Evolutionary conservation across 2,329 filamentous ascomycete species (phyloP), one percentile per base, ranked within the genome.

Genomic region (Aspergillus sp.): DNA sequence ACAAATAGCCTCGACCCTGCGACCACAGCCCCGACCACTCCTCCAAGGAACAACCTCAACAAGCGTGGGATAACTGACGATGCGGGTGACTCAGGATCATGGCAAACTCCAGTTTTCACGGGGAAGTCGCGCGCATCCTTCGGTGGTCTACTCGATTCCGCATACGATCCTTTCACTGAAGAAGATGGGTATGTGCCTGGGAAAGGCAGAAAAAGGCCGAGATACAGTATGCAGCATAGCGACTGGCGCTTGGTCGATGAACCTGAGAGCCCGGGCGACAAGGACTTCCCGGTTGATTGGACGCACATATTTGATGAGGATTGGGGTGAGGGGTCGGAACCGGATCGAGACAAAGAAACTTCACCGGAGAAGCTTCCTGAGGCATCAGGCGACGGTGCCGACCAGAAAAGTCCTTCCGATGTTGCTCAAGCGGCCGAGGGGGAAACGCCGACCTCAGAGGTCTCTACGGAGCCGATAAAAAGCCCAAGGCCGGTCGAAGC

Each of bases 61-160:
- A 39, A 49, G 39, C 26, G 24, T 16, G 32, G 58, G 49, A 55
- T 58, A 9, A 29, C 57, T 26, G 31, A 49, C 16, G n/a, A 56
- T n/a, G 29, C 31, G 36, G 16, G 78, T 50, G 78, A 78, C 9
- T 67, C 78, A 49, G 77, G 81, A 18, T 84, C 89, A 65, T 95
- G 87, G 78, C 81, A 85, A 4, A 96, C 92, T 2, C 92, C 92
- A 0, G 90, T 91, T 0, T 96, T 96, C 66, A 77, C 91, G 20
- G 93, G 90, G 72, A 83, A 89, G 55, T 83, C 85, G 14, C 82
- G 89, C 57, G 78, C 89, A 4, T 92, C 90, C 0, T 89, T 89
- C 57, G 88, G 88, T 1, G 85, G 86, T 0, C 75, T 89, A 0
- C 85, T 89, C 54, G 85, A 90, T 63, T 82, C 82, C 4, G 82